Evolutionary conservation across 2,329 filamentous ascomycete genomes (phyloP).

Genomic region (Sclerotinia subarctica): DNA sequence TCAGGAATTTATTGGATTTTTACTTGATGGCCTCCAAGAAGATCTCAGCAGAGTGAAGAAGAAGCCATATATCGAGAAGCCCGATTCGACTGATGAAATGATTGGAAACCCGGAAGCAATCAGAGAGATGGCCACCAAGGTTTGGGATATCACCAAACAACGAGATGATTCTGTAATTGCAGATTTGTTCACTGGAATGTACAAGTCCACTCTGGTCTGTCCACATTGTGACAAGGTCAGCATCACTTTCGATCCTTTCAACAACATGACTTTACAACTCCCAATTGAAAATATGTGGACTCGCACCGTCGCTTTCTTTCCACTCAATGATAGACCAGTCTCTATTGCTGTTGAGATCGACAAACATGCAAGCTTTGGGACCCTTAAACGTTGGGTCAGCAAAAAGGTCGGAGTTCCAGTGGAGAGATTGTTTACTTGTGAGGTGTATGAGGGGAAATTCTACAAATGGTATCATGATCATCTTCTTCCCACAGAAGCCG

Average conservation of each 20-base stretch:
- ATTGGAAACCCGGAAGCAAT: constrained; percentile 79
- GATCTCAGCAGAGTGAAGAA: constrained; percentile 90
- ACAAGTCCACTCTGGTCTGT: constrained; percentile 95
- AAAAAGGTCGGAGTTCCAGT: constrained; percentile 61
- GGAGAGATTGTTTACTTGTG: constrained; percentile 70
- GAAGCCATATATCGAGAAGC: constrained; percentile 97
- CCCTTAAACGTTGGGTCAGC: constrained; percentile 69
- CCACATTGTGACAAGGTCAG: constrained; percentile 90
- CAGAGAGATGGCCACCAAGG: constrained; percentile 77
- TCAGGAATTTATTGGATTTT: constrained; percentile 92
- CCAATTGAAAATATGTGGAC: constrained; percentile 82
- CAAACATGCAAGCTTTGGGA: constrained; percentile 67
- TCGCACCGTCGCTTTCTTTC: constrained; percentile 72
- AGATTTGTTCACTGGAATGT: constrained; percentile 95
- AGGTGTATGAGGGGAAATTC: constrained; percentile 80
- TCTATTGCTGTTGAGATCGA: constrained; percentile 75
- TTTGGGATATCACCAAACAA: constrained; percentile 87
- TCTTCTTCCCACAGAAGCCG: constrained; percentile 67
- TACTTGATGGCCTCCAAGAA: constrained; percentile 91
- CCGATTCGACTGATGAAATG: constrained; percentile 96
- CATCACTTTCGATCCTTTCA: constrained; percentile 98
- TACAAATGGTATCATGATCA: constrained; percentile 81
- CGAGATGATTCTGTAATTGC: constrained; percentile 94
- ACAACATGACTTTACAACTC: constrained; percentile 85
- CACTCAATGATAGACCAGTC: constrained; percentile 68